Evolutionary conservation across 306 rosid species (phyloP).

Genomic region (Dalbergia cochinchinensis): DNA sequence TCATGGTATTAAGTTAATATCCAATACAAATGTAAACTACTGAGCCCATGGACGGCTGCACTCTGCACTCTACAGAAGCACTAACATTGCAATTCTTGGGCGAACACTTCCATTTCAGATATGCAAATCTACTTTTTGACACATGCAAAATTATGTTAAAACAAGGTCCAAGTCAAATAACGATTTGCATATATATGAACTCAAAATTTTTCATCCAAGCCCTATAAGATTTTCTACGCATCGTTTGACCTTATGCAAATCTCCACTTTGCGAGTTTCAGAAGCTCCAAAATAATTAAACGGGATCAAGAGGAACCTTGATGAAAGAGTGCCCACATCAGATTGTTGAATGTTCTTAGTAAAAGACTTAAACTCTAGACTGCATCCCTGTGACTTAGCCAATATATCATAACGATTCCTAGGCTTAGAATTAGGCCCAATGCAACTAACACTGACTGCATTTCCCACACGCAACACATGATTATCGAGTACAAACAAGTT

Average conservation of each 20-base stretch:
- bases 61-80: background rate
- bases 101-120: too few relatives aligned
- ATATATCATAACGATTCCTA: slow-evolving; percentile 42
- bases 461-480: slow-evolving; percentile 41
- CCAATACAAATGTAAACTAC: too few relatives aligned
- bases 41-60: background rate
- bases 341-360: slow-evolving; percentile 35
- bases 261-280: slow-evolving; percentile 42
- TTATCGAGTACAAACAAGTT: slow-evolving; percentile 54
- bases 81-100: background rate
- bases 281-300: slow-evolving; percentile 39
- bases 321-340: slow-evolving; percentile 14
- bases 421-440: slow-evolving; percentile 50
- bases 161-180: too few relatives aligned
- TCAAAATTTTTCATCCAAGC: too few relatives aligned
- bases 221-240: too few relatives aligned
- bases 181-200: too few relatives aligned
- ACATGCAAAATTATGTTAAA: too few relatives aligned
- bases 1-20: too few relatives aligned
- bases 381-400: slow-evolving; percentile 44
- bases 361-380: slow-evolving; percentile 46
- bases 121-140: too few relatives aligned
- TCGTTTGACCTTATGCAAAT: slow-evolving; percentile 46
- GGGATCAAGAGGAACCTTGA: slow-evolving; percentile 58
- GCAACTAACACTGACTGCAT: slow-evolving; percentile 49